phyloP scores from a whole-genome alignment of 2,329 filamentous ascomycete species.

The Pleomassaria siparia region DNA sequence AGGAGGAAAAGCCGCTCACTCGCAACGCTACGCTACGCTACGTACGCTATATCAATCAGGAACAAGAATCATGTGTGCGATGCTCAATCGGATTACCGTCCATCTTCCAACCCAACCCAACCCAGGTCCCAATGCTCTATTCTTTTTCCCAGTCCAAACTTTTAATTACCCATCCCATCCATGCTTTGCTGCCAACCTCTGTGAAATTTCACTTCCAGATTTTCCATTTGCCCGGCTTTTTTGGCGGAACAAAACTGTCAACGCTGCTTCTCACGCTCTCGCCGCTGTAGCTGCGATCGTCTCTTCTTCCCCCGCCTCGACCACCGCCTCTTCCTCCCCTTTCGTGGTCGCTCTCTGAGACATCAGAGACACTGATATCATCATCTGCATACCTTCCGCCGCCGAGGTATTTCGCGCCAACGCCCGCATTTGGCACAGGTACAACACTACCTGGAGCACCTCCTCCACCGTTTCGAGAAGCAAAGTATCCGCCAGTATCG shows the following conservation, averaged over 20 bases:
- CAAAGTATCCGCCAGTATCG: constrained; percentile 34
- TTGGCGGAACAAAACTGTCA: background rate
- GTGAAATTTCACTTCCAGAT: background rate
- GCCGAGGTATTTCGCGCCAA: constrained; percentile 33
- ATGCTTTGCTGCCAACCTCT: background rate
- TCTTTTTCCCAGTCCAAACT: too few species aligned
- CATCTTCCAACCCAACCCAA: too few species aligned
- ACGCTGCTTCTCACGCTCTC: background rate
- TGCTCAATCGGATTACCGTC: too few species aligned
- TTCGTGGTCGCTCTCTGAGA: background rate
- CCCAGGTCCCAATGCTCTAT: too few species aligned
- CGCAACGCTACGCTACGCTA: too few species aligned
- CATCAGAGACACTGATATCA: constrained; percentile 7
- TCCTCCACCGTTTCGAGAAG: constrained; percentile 19
- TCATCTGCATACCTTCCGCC: constrained; percentile 34
- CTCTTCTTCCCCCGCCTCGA: background rate
- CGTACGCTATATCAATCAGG: too few species aligned
- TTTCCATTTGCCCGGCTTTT: background rate
- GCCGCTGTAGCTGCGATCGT: background rate
- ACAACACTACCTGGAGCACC: constrained; percentile 10
- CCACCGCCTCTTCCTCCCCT: background rate
- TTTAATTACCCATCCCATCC: background rate
- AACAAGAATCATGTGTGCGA: too few species aligned
- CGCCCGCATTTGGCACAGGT: constrained; percentile 19
- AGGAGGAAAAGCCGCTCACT: too few species aligned